Base-by-base conservation (phyloP, 306 rosid species). In the Echinosophora koreensis region DNA sequence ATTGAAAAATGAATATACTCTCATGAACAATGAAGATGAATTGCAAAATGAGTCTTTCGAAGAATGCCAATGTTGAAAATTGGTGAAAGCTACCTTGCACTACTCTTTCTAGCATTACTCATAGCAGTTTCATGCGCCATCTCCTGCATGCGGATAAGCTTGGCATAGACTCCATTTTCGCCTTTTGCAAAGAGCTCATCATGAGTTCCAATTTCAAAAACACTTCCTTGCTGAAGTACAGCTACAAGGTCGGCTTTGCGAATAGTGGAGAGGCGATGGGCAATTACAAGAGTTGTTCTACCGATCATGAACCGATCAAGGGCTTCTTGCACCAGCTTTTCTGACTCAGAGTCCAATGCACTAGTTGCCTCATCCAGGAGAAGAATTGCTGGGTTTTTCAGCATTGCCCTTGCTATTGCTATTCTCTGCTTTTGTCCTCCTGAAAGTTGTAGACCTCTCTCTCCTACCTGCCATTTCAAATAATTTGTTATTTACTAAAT, bases 351-450 rank as follows among this genome's bases (percentile, higher is more conserved):
- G 85, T 93, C 98, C 77, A 93, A 77, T 34, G 98, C 98, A 88
- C 97, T 93, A 52, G 98, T 91, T 32, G 98, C 97, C 85, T 93
- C 98, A 50, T 93, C 98, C 63, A 93, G 79, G 46, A 93, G 92
- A 37, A 93, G 84, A 73, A 93, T 93, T 56, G 93, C 95, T 15
- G 98, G 98, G 77, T 93, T 93, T 80, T 91, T 93, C 69, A 93
- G 88, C 97, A 93, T 91, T 50, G 98, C 98, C 83, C 98, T 91
- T 69, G 95, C 98, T 51, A 93, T 93, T 38, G 98, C 98, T 64
- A 93, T 91, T 81, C 98, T 91, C 89, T 93, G 98, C 85, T 93
- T 93, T 82, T 93, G 98, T 17, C 98, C 97, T 60, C 98, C 98
- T 34, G 98, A 93, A 12, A 93, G 93, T 74, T 93, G 98, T 88